Evolutionary conservation across 257 asterid genomes (phyloP), one percentile per base, ranked within the genome.

Genomic region (Paraleonurus japonicus): DNA sequence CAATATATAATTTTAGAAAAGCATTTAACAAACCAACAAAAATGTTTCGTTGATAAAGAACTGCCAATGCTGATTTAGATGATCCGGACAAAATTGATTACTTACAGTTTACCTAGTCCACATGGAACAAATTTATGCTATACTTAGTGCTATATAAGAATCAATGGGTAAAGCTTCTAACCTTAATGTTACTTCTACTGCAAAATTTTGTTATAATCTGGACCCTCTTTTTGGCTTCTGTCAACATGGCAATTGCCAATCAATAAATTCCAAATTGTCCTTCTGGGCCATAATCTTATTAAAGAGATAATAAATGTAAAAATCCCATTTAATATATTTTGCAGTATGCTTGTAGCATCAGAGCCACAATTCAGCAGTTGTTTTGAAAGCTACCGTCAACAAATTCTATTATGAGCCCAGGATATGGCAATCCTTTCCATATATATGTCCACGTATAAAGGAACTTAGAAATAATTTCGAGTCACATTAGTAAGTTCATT

Each of bases 281-380:
- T 41, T 27, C 19, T 59, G 75, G 48, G 26, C 45, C 17, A 58
- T 28, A 55, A 70, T 58, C 69, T 58, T 41, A 55, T 39, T 39
- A 57, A 48, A 57, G 24, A 22, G 58, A 30, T 26, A 24, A 61
- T 19, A 47, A 45, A 43, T 32, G 61, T 17, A 20, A 62, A 32
- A 61, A n/a, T n/a, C 16, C 24, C 50, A 19, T 11, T 24, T 43
- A 37, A 70, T 24, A 55, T 33, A 15, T 43, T 11, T 2, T 23
- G 16, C n/a, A 16, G 13, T 22, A 66, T 66, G 43, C 59, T 37
- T 70, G 35, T 20, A 58, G 16, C 45, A 57, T 24, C 19, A 41
- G 41, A 59, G 65, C 12, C 17, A 33, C 22, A 48, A 30, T 28
- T 61, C 62, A 48, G 23, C 16, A 55, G 61, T 22, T 54, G 61